phyloP scores from a whole-genome alignment of 208 protist species.

The Perkinsela sp. region DNA sequence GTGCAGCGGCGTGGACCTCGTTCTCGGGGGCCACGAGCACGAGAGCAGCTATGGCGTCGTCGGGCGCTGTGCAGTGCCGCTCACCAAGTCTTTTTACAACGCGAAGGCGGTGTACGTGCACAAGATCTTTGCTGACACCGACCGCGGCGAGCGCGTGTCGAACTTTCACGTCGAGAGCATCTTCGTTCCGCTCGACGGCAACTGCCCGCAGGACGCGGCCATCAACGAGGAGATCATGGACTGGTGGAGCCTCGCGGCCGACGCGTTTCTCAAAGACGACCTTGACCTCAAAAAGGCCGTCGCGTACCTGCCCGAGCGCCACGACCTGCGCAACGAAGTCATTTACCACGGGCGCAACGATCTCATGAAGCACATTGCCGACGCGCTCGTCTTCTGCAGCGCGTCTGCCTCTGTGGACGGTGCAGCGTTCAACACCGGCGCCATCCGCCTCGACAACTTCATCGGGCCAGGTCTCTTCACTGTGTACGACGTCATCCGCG shows the following conservation, averaged over 20 bases:
- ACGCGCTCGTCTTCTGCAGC: neutral
- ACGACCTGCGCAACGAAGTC: neutral
- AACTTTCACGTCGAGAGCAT: neutral
- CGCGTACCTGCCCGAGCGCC: neutral
- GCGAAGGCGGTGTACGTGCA: neutral
- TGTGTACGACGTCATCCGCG: neutral
- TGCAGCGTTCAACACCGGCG: neutral
- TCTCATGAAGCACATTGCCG: neutral
- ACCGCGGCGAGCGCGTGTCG: neutral
- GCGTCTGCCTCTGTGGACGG: neutral
- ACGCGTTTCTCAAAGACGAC: neutral
- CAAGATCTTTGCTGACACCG: neutral
- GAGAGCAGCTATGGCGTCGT: slow-evolving; percentile 1
- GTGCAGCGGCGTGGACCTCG: neutral
- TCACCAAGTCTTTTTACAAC: neutral
- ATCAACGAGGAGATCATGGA: neutral
- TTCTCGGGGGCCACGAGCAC: neutral
- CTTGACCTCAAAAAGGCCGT: neutral
- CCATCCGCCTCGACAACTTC: neutral
- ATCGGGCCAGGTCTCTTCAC: neutral
- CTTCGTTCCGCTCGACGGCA: neutral
- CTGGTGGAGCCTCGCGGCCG: neutral
- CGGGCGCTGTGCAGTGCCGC: neutral
- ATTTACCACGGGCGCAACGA: neutral
- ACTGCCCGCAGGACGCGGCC: neutral